phyloP scores from a whole-genome alignment of 2,329 filamentous ascomycete genomes.

The Clonostachys solani region DNA sequence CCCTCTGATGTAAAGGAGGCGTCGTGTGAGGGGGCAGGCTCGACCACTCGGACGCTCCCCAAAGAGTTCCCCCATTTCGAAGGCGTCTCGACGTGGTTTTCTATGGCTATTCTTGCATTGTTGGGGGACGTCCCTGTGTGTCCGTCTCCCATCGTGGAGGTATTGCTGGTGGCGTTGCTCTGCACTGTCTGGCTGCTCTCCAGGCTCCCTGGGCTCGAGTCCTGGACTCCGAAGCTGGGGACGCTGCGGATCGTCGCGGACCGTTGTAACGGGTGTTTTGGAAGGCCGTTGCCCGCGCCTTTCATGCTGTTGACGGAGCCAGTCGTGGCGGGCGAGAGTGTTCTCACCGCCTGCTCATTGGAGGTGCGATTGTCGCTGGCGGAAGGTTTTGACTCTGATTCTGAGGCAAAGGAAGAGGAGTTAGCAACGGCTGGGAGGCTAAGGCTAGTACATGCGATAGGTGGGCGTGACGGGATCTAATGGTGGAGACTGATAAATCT shows the following conservation, averaged over 20 bases:
- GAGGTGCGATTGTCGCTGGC: too few relatives aligned
- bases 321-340: conserved; percentile 30
- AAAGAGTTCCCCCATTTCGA: conserved; percentile 22
- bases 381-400: too few relatives aligned
- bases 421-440: too few relatives aligned
- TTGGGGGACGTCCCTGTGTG: conserved; percentile 23
- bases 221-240: conserved; percentile 46
- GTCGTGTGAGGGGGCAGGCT: conserved; percentile 17
- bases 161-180: conserved; percentile 42
- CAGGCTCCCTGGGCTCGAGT: conserved; percentile 38
- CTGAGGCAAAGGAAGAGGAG: too few relatives aligned
- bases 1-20: conserved; percentile 19
- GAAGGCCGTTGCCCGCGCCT: conserved; percentile 10
- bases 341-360: conserved; percentile 18
- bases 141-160: conserved; percentile 33
- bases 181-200: conserved; percentile 28
- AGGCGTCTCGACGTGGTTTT: conserved; percentile 12
- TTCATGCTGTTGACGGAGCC: conserved; percentile 35
- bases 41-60: conserved; percentile 19
- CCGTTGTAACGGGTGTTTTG: conserved; percentile 24
- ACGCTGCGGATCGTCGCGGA: conserved; percentile 53
- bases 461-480: too few relatives aligned
- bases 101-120: too few relatives aligned
- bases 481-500: too few relatives aligned
- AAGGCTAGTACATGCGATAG: too few relatives aligned